phyloP scores from a whole-genome alignment of 2,329 filamentous ascomycete genomes.

The Conoideocrella luteorostrata region DNA sequence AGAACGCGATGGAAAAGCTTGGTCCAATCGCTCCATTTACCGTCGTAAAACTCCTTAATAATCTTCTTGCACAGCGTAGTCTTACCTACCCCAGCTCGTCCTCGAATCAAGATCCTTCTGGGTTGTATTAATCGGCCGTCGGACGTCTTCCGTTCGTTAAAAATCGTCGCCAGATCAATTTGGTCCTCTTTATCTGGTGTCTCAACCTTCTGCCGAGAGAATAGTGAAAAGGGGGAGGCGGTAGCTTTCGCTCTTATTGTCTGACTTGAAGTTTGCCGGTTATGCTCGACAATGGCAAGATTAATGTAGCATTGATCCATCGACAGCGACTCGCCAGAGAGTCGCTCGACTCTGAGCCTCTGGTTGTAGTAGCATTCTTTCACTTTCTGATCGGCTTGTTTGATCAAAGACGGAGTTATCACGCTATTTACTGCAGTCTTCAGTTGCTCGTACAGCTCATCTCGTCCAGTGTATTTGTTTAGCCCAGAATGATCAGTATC shows the following conservation, averaged over 20 bases:
- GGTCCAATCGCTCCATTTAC: constrained; percentile 3
- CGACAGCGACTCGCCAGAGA: no score
- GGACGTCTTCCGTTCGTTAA: not conserved
- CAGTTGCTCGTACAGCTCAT: not conserved
- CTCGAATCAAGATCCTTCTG: constrained; percentile 29
- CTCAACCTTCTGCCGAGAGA: no score
- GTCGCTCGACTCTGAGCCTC: not conserved
- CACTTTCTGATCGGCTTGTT: not conserved
- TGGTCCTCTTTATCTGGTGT: no score
- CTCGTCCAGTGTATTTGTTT: not conserved
- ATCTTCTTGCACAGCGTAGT: constrained; percentile 37
- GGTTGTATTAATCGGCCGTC: constrained; percentile 15
- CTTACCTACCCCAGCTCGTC: constrained; percentile 32
- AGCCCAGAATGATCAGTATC: not conserved
- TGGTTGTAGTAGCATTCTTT: constrained; percentile 15
- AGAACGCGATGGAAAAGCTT: constrained; percentile 29
- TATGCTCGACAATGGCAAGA: no score
- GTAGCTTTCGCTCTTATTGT: no score
- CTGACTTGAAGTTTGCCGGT: no score
- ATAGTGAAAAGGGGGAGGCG: no score
- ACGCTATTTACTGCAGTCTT: constrained; percentile 2
- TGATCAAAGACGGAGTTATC: not conserved
- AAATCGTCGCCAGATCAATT: no score
- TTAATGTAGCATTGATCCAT: constrained; percentile 35
- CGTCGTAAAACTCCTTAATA: constrained; percentile 24